Percentiles rank a stretch among this genome's conserved stretches.
Conservation (phyloP, 805 yeast genomes). For the Yamadazyma akitaensis region DNA sequence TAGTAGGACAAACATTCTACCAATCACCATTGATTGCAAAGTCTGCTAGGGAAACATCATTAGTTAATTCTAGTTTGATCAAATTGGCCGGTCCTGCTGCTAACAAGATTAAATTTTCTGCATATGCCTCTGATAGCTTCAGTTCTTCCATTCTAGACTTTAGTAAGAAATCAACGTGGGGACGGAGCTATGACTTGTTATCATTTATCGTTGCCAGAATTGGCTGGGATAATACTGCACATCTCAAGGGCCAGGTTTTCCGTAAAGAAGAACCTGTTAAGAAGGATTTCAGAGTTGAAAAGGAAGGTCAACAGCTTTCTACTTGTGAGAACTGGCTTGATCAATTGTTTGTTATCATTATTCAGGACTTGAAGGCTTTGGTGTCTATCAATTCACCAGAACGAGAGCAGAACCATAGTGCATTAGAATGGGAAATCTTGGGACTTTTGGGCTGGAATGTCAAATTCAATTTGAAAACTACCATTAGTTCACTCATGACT, state of each 20-base stretch:
- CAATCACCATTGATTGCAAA: conserved; percentile 35
- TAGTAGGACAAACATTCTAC: conserved; percentile 31
- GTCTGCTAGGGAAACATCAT: conserved; percentile 31
- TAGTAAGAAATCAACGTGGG: conserved; percentile 37
- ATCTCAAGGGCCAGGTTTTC: conserved; percentile 65
- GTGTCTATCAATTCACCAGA: conserved; percentile 23
- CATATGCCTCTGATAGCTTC: conserved; percentile 28
- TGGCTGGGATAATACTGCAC: conserved; percentile 82
- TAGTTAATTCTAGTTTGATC: conserved; percentile 30
- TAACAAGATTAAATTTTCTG: conserved; percentile 24
- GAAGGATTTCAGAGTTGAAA: conserved; percentile 1
- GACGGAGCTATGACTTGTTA: conserved; percentile 57
- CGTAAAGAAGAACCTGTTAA: background rate
- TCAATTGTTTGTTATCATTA: conserved; percentile 63
- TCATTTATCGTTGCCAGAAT: conserved; percentile 61
- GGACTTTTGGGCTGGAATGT: conserved; percentile 53
- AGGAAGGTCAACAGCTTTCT: conserved; percentile 14
- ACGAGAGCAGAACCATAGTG: conserved; percentile 44
- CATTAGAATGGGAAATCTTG: conserved; percentile 71
- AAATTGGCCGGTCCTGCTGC: conserved; percentile 27
- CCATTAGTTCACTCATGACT: conserved; percentile 36
- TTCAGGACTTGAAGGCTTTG: conserved; percentile 50
- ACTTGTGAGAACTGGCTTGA: conserved; percentile 77
- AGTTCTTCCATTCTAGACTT: conserved; percentile 31
- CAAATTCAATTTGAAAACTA: conserved; percentile 36